Evolutionary conservation across 1,284 basidiomycete genomes (phyloP), one percentile per base, ranked within the genome.

Genomic region (Phellopilus nigrolimitatus): DNA sequence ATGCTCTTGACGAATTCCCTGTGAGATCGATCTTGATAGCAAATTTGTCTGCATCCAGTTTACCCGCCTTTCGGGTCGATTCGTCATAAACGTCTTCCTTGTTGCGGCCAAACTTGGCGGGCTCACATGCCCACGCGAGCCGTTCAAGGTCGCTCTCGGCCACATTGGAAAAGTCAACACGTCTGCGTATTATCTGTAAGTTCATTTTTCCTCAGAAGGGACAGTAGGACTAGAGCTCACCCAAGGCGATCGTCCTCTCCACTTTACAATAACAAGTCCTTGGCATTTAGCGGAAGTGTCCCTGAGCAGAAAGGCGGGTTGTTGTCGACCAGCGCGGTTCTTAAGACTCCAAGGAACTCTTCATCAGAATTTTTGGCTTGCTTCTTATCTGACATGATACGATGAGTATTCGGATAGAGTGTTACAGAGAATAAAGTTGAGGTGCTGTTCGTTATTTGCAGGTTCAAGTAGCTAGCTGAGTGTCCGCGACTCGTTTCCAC

Each of bases 51-150:
- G 42, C 12, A 38, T 55, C 53, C 22, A 55, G 34, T 27, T 55
- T 55, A 3, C 49, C 33, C 13, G 53, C 53, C 31, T 52, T 55
- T 6, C 53, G 40, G 39, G 46, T 40, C 24, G 53, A 36, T 28
- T 42, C 39, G 25, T 54, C 48, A 17, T 39, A 30, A 10, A 53
- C 47, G 27, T 53, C 46, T n/a, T 48, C 27, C n/a, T 49, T 22
- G 25, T 48, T 40, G 17, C 17, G n/a, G 4, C 51, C 51, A 27
- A 49, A 53, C 3, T 33, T 49, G 21, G 47, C 51, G 3, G 34
- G 31, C 10, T 53, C 51, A 15, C 51, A 53, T 5, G 38, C 21
- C 4, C 24, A 2, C 7, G 25, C 13, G n/a, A 53, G 46, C 4
- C 30, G 31, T 25, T 53, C 13, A 2, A 53, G 45, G 0, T 49